Conservation (phyloP, 1,139 yeast genomes). For the Sugiyamaella novakii region DNA sequence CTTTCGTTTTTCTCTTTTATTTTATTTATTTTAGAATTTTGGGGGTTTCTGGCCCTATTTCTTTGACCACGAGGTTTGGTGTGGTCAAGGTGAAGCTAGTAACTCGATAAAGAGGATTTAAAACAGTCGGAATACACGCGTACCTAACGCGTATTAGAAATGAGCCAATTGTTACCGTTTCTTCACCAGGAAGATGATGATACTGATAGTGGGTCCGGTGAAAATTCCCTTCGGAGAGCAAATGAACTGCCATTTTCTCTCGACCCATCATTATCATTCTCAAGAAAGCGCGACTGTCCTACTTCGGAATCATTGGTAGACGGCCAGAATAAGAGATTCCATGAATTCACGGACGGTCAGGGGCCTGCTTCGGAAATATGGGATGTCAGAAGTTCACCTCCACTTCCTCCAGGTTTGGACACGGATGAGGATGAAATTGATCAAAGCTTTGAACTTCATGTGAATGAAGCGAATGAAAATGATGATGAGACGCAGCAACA, state of each 20-base stretch:
- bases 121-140: too few species aligned
- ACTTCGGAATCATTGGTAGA: slow-evolving; percentile 35
- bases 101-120: too few species aligned
- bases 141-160: slow-evolving; percentile 21
- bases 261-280: slow-evolving; percentile 35
- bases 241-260: slow-evolving; percentile 35
- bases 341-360: slow-evolving; percentile 34
- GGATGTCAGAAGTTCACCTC: slow-evolving; percentile 35
- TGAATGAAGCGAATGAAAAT: too few species aligned
- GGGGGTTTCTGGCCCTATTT: too few species aligned
- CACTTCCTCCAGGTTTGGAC: slow-evolving; percentile 23
- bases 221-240: background rate
- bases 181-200: slow-evolving; percentile 34
- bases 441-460: slow-evolving; percentile 3
- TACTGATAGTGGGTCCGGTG: background rate
- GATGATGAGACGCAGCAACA: background rate
- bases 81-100: too few species aligned
- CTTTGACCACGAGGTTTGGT: too few species aligned
- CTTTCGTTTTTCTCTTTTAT: too few species aligned
- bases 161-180: slow-evolving; percentile 38
- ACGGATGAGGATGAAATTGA: slow-evolving; percentile 19
- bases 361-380: slow-evolving; percentile 31
- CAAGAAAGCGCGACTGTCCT: slow-evolving; percentile 34
- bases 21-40: too few species aligned
- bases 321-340: slow-evolving; percentile 32